Evolutionary conservation across 2,329 filamentous ascomycete genomes (phyloP).

Genomic region (Byssoonygena ceratinophila): DNA sequence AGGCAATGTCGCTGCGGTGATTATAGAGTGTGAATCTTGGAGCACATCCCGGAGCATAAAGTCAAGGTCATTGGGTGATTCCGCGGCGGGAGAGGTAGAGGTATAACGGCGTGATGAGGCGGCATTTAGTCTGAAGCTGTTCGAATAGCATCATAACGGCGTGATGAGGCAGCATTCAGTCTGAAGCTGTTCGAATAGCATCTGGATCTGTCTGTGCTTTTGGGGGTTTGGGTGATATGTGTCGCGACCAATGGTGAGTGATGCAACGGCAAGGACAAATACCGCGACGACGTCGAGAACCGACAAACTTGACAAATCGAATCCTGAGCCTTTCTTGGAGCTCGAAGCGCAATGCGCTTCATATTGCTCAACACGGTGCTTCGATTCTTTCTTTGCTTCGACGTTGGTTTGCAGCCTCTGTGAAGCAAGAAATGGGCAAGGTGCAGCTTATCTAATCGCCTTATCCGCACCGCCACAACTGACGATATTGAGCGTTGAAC

Average conservation of each 20-base stretch:
- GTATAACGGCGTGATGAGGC: not conserved
- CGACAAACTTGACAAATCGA: conserved; percentile 33
- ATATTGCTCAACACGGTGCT: conserved; percentile 18
- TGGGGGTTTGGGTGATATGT: not conserved
- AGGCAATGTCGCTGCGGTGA: conserved; percentile 25
- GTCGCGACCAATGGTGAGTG: not conserved
- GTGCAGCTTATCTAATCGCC: conserved; percentile 9
- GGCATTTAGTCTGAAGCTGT: not conserved
- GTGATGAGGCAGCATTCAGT: not conserved
- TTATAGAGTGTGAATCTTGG: conserved; percentile 24
- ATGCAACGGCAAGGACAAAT: not conserved
- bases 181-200: not conserved
- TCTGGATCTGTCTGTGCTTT: not conserved
- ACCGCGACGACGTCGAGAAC: conserved; percentile 19
- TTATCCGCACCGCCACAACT: conserved; percentile 9
- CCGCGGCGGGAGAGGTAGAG: not conserved
- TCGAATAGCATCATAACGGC: not conserved
- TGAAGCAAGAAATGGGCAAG: not conserved
- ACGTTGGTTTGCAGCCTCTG: not conserved
- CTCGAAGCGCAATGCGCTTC: conserved; percentile 28
- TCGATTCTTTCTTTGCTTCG: not conserved
- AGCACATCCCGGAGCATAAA: conserved; percentile 25
- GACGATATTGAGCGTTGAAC: not conserved
- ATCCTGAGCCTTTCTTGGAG: conserved; percentile 22
- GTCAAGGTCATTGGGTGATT: conserved; percentile 15